Evolutionary conservation across 2,329 filamentous ascomycete species (phyloP).

Genomic region (Trichoderma sp.): DNA sequence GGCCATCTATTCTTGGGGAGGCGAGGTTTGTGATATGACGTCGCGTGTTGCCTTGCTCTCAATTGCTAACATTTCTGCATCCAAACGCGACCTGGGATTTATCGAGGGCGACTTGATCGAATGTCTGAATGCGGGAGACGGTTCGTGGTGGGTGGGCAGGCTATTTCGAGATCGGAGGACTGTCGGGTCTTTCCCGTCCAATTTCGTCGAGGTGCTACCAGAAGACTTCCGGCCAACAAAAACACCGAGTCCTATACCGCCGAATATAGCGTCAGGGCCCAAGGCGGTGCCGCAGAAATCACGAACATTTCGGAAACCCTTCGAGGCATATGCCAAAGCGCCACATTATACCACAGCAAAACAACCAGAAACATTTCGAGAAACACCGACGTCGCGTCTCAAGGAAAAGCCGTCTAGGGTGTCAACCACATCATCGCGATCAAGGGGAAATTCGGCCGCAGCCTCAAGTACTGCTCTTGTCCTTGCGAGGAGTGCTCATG

Average conservation of each 20-base stretch:
- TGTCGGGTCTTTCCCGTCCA: constrained; percentile 92
- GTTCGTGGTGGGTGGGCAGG: constrained; percentile 97
- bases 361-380: constrained; percentile 58
- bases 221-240: constrained; percentile 78
- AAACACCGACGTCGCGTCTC: constrained; percentile 46
- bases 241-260: constrained; percentile 61
- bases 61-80: constrained; percentile 45
- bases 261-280: constrained; percentile 55
- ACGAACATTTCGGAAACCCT: constrained; percentile 66
- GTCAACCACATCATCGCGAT: constrained; percentile 27
- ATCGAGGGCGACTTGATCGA: constrained; percentile 98
- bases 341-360: constrained; percentile 66
- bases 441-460: constrained; percentile 23
- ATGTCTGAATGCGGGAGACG: constrained; percentile 95
- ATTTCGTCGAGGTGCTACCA: constrained; percentile 90
- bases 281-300: constrained; percentile 59
- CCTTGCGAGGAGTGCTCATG: constrained; percentile 32
- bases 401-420: constrained; percentile 28
- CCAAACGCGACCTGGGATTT: constrained; percentile 92
- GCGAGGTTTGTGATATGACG: constrained; percentile 60
- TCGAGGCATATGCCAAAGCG: constrained; percentile 66
- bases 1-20: constrained; percentile 90
- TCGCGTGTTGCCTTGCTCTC: neutral
- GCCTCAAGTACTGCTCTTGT: constrained; percentile 28
- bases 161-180: constrained; percentile 86